Evolutionary conservation across 345 rosid species (phyloP), one percentile per base, ranked within the genome.

Genomic region (Adansonia digitata): DNA sequence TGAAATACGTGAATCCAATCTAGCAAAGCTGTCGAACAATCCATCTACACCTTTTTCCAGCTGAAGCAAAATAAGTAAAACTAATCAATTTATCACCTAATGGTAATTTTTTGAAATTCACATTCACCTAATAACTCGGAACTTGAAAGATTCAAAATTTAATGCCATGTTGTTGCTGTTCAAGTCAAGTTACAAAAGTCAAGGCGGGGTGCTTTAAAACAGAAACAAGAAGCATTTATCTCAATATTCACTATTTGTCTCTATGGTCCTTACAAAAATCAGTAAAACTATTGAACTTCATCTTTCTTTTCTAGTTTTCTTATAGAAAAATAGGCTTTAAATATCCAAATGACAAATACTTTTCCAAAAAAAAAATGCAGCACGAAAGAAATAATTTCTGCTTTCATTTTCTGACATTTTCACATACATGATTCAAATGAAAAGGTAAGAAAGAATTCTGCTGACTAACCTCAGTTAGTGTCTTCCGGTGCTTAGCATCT

Each of bases 11-110:
- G 96, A 86, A 79, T 89, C 96, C 85, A 90, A 82, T 83, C 98
- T 88, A 37, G 98, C 93, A 86, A 95, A 92, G 88, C 97, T 90
- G 82, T 77, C 92, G 70, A 90, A 92, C 85, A 94, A 79, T 77
- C 97, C 98, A 72, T 94, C 97, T 37, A 94, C 98, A 80, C 97
- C 97, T 69, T 89, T 90, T 81, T 94, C 98, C 61, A 94, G 85
- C 98, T 94, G 86, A 59, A 74, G 49, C 79, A 49, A 45, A 10
- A 18, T 24, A 56, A 61, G 37, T 24, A 74, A 43, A 17, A 40
- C 35, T 64, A 13, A 48, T 56, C 40, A 40, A 35, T 57, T 72
- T 42, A 42, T 18, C 22, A 42, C 34, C 74, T 26, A 43, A 56
- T 24, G 34, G 62, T 12, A 76, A 68, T 9, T 40, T 24, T 56